These are phyloP conservation scores for Auricularia heimuer DNA, from an alignment of 768 basidiomycete species.

Conservation along the genomic window DNA sequence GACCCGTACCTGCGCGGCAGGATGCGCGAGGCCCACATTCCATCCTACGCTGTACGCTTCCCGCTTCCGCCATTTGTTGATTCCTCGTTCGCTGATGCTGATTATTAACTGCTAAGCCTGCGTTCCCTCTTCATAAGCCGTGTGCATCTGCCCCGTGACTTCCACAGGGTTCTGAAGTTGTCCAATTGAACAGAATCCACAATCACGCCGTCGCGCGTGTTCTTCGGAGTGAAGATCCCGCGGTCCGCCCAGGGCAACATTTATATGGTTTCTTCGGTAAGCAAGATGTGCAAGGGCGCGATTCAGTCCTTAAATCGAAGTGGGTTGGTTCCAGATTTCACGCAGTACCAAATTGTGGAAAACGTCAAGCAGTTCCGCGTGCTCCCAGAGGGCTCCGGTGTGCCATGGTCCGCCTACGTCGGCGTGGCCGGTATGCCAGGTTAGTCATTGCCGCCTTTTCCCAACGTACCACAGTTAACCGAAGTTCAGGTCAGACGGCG, in stretches of 20 bases:
- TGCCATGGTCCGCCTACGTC: conserved; percentile 41
- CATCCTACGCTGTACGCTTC: not conserved
- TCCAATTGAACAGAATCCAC: conserved; percentile 13
- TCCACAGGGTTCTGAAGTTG: not conserved
- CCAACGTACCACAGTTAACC: not conserved
- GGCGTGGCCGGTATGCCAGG: conserved; percentile 39
- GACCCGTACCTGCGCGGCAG: conserved; percentile 35
- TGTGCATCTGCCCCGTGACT: not conserved
- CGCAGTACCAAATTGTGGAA: conserved; percentile 29
- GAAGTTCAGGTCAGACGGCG: conserved; percentile 19
- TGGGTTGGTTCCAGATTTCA: conserved; percentile 22
- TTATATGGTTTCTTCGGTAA: conserved; percentile 25
- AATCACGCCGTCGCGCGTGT: conserved; percentile 34
- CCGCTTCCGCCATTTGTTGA: not conserved
- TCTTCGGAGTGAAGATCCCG: conserved; percentile 30
- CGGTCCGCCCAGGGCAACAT: conserved; percentile 31
- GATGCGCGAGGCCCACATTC: conserved; percentile 24
- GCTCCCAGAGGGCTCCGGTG: conserved; percentile 31
- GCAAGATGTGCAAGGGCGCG: not conserved
- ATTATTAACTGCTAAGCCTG: not conserved
- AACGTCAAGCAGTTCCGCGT: conserved; percentile 14
- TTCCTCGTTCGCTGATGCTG: not conserved
- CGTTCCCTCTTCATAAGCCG: not conserved
- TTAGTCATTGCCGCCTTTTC: not conserved
- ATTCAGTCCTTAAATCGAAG: not conserved